These are phyloP conservation scores for Neofusicoccum parvum DNA, from an alignment of 2,329 filamentous ascomycete genomes.

Conservation along the genomic window DNA sequence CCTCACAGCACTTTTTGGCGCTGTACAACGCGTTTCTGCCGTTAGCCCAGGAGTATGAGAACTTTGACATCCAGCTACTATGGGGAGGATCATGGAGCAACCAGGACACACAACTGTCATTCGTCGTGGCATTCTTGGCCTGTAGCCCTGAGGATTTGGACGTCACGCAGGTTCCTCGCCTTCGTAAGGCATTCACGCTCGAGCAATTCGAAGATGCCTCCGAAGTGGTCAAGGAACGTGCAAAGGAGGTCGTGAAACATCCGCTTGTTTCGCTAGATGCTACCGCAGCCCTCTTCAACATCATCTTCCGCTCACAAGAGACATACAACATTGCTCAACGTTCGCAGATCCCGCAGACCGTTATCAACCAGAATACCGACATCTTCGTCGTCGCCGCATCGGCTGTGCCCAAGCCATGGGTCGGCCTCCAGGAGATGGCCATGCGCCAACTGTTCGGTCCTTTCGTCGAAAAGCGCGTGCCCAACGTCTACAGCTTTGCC, in stretches of 20 bases:
- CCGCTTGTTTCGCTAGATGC: slow-evolving; percentile 88
- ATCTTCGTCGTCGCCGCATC: slow-evolving; percentile 79
- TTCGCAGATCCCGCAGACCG: slow-evolving; percentile 60
- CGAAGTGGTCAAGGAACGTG: slow-evolving; percentile 61
- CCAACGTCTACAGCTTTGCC: slow-evolving; percentile 77
- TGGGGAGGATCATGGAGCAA: slow-evolving; percentile 92
- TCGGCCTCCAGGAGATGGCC: slow-evolving; percentile 72
- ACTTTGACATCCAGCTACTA: slow-evolving; percentile 81
- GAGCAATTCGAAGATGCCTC: slow-evolving; percentile 65
- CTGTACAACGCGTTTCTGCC: slow-evolving; percentile 79
- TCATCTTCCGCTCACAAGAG: slow-evolving; percentile 61
- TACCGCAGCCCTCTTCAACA: slow-evolving; percentile 66
- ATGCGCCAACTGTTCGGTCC: slow-evolving; percentile 77
- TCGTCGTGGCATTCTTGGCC: slow-evolving; percentile 83
- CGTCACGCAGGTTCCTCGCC: slow-evolving; percentile 78
- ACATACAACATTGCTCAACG: slow-evolving; percentile 59
- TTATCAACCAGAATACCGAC: slow-evolving; percentile 72
- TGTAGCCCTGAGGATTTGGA: slow-evolving; percentile 76
- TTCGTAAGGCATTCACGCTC: slow-evolving; percentile 74
- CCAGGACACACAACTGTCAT: slow-evolving; percentile 87
- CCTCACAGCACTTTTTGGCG: slow-evolving; percentile 76
- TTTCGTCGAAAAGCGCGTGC: slow-evolving; percentile 77
- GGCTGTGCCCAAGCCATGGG: slow-evolving; percentile 77
- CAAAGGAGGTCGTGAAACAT: slow-evolving; percentile 73
- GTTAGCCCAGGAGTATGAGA: slow-evolving; percentile 63